Conservation (phyloP, 2,329 filamentous ascomycete species). For the Furcasterigmium furcatum region DNA sequence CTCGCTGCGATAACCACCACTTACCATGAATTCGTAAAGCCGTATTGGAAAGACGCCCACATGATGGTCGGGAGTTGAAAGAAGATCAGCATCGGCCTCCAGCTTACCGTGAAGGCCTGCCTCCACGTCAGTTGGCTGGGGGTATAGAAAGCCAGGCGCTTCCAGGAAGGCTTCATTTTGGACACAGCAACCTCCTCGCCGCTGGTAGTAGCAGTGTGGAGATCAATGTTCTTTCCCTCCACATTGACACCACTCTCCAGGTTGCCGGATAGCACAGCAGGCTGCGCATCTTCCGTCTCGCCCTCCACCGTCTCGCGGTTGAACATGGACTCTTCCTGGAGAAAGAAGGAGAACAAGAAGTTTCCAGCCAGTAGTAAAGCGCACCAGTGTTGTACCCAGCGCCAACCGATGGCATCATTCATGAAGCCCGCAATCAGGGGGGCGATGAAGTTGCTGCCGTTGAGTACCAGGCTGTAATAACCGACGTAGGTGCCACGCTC, state of each 20-base stretch:
- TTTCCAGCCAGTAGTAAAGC: constrained; percentile 22
- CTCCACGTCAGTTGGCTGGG: too few relatives aligned
- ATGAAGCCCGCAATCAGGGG: constrained; percentile 49
- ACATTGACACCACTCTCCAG: not conserved
- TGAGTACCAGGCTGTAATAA: constrained; percentile 38
- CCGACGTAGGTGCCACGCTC: constrained; percentile 37
- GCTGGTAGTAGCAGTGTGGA: not conserved
- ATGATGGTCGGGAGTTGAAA: constrained; percentile 34
- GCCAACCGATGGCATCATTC: constrained; percentile 42
- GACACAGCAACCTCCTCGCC: not conserved
- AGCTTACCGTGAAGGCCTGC: not conserved
- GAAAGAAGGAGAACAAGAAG: constrained; percentile 38
- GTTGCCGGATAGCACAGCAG: not conserved
- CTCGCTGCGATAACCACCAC: not conserved
- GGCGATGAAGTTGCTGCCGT: constrained; percentile 39
- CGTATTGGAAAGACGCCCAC: constrained; percentile 37
- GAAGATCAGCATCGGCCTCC: not conserved
- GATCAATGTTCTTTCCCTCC: not conserved
- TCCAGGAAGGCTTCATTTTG: too few relatives aligned
- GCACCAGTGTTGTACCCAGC: constrained; percentile 30
- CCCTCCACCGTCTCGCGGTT: constrained; percentile 18
- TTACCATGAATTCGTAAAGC: constrained; percentile 22
- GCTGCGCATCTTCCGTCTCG: not conserved
- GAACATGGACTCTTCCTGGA: constrained; percentile 54
- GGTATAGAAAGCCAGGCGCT: too few relatives aligned